These are phyloP conservation scores for Nematocida ausubeli DNA, from an alignment of 371 early-diverging fungal species.

Conservation along the genomic window DNA sequence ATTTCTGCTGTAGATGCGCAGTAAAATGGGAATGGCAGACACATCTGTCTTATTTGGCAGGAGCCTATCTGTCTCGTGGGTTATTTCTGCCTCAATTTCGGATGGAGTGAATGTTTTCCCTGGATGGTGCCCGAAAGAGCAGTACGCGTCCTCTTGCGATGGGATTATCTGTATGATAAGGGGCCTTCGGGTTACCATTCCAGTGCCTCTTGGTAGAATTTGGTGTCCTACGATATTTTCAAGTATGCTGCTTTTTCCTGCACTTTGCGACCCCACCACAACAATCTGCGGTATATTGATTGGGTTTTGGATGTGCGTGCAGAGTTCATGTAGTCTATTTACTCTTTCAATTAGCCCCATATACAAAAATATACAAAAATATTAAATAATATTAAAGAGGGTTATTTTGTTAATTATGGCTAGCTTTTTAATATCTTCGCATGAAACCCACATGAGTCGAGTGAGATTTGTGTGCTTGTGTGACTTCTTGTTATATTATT, in stretches of 20 bases:
- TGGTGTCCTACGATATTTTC: conserved; percentile 96
- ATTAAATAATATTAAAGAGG: too few relatives aligned
- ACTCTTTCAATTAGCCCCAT: conserved; percentile 63
- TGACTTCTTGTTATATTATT: too few relatives aligned
- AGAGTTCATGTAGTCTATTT: conserved; percentile 88
- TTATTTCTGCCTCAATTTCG: conserved; percentile 80
- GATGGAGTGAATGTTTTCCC: conserved; percentile 69
- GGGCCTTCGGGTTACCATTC: conserved; percentile 96
- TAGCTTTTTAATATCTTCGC: too few relatives aligned
- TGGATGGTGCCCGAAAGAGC: conserved; percentile 38
- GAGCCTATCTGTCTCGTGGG: conserved; percentile 79
- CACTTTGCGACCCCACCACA: conserved; percentile 90
- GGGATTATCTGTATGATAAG: conserved; percentile 80
- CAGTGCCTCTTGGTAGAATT: conserved; percentile 87
- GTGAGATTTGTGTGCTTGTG: too few relatives aligned
- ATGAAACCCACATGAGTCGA: too few relatives aligned
- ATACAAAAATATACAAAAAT: too few relatives aligned
- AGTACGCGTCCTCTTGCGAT: background rate
- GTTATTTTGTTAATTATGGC: too few relatives aligned
- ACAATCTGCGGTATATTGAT: conserved; percentile 94
- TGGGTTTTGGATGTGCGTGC: conserved; percentile 71
- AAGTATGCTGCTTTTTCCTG: conserved; percentile 92
- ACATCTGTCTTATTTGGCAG: conserved; percentile 77
- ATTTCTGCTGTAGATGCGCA: conserved; percentile 81
- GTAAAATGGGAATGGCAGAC: conserved; percentile 77